Base-by-base conservation (phyloP, 2,329 filamentous ascomycete genomes). In the Plectosphaerella cucumerina region DNA sequence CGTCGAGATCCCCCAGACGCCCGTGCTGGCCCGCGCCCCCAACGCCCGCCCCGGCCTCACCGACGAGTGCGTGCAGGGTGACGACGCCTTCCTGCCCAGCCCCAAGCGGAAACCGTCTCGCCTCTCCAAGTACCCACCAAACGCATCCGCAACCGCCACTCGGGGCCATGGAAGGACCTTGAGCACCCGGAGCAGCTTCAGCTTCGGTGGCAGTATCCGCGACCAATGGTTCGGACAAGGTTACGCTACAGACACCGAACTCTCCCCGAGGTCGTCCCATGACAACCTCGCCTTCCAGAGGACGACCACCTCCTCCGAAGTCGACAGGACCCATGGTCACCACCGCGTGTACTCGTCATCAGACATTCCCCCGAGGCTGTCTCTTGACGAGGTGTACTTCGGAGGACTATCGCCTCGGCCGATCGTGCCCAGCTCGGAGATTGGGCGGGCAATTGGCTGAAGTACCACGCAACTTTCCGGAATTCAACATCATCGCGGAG, bases 1-100 rank as follows among this genome's bases (percentile, higher is more conserved):
- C 59, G 60, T 76, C 45, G 76, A 78, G 37, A 47, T 74, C 8
- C 76, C 77, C 1, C 65, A 70, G 21, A 70, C 77, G 3, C 75
- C 80, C 1, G 74, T 83, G 10, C 68, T 82, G 23, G 81, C 82
- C 12, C 71, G 76, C 45, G 83, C 83, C 6, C 82, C 83, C 12
- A 86, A 86, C 58, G 73, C 82, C n/a, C 71, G 82, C 18, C 74
- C 74, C 1, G 83, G 83, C 15, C 72, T 86, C 6, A 86, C 83
- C 3, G 82, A 86, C 54, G 80, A 85, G 58, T 65, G 75, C 2
- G 63, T 85, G 3, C 81, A 82, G 5, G 82, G 83, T 33, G 82
- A 80, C 52, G 76, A 78, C 44, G 80, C 83, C 4, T 86, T 82
- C 56, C 63, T 86, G 26, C 65, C 75, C 8, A 68, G 71, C 11